Evolutionary conservation across 2,329 filamentous ascomycete genomes (phyloP), one percentile per base, ranked within the genome.

Genomic region (Fonsecaea pedrosoi): DNA sequence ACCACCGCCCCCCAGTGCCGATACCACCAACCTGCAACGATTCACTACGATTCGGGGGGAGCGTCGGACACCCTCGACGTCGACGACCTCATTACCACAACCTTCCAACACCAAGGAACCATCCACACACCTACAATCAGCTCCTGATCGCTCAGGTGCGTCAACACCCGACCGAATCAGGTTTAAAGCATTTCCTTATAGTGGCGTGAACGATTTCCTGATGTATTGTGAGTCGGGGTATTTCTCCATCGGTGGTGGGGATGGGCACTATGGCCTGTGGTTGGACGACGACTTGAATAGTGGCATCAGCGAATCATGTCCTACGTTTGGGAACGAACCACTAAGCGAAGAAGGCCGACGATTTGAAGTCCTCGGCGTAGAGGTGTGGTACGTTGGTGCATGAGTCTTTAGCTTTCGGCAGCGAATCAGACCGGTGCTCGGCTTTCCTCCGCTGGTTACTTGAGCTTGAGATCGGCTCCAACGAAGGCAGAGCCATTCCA

Each of bases 141-240:
- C 74, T 67, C 35, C 70, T 67, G 64, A 73, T 74, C 21, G 73
- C 72, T 61, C 70, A 72, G 80, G 84, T 1, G 79, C 85, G 0
- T 85, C 83, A 32, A 87, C 88, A 3, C 86, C 88, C 4, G 91
- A 94, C 69, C 85, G 88, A 32, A 92, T 98, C 72, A 89, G 95
- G 21, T 99, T 99, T 85, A 97, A 97, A 80, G 94, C 94, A 0
- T 99, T 98, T 74, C 94, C 94, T 0, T 98, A 97, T 76, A 96
- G 91, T 64, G 95, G 95, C 4, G 87, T 96, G 48, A 98, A 99
- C 77, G 95, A 98, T 78, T 99, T 96, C 77, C 92, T 94, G 82
- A 95, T 98, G 72, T 91, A 96, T 74, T 98, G 94, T 79, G 93
- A 98, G 79, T 84, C 87, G 2, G 87, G 89, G 30, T 98, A 91